Conservation (phyloP, 1,139 yeast genomes). For the Zhuliangozyma blackwelliae region DNA sequence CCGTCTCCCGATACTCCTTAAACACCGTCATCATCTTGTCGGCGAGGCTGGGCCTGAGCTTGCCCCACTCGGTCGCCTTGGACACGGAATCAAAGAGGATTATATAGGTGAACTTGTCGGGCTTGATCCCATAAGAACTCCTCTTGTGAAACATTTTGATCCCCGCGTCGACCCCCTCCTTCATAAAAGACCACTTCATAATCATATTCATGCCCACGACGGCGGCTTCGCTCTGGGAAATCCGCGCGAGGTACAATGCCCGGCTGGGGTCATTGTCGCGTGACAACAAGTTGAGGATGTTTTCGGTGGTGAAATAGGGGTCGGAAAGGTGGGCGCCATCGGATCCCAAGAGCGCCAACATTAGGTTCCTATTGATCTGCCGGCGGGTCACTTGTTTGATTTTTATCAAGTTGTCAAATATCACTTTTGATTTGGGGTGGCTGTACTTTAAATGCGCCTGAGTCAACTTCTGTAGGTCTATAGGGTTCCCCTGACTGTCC, state of each 20-base stretch:
- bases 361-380: conserved; percentile 38
- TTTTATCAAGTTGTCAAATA: conserved; percentile 29
- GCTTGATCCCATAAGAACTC: conserved; percentile 56
- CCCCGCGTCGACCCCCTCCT: conserved; percentile 40
- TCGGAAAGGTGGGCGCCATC: conserved; percentile 54
- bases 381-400: conserved; percentile 22
- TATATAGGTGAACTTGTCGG: conserved; percentile 51
- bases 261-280: conserved; percentile 43
- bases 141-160: conserved; percentile 48
- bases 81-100: conserved; percentile 58
- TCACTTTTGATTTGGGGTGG: conserved; percentile 17
- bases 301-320: conserved; percentile 49
- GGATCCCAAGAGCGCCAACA: conserved; percentile 53
- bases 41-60: conserved; percentile 18
- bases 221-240: conserved; percentile 45
- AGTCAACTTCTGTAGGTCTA: conserved; percentile 12
- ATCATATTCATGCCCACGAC: conserved; percentile 60
- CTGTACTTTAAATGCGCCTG: conserved; percentile 18
- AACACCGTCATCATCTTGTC: conserved; percentile 23
- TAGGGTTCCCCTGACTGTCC: conserved; percentile 11
- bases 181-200: conserved; percentile 42
- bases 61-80: conserved; percentile 34
- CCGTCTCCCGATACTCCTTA: conserved; percentile 8
- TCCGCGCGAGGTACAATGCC: conserved; percentile 49
- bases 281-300: conserved; percentile 47